These are phyloP conservation scores for Penicillium concentricum DNA, from an alignment of 2,329 filamentous ascomycete genomes.

Conservation along the genomic window DNA sequence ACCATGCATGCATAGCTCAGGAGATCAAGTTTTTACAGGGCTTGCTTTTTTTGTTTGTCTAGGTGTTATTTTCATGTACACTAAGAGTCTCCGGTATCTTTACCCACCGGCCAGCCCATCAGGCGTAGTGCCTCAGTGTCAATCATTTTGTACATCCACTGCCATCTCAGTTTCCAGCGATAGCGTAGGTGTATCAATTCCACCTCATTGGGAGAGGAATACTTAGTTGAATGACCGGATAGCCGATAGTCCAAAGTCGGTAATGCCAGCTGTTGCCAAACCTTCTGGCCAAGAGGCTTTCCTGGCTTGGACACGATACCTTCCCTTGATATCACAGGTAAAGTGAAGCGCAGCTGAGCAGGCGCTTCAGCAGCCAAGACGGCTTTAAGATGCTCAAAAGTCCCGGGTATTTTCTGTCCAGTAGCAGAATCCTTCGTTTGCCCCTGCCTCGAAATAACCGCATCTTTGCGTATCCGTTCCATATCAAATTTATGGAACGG, in stretches of 20 bases:
- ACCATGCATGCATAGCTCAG: conserved; percentile 23
- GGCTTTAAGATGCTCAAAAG: conserved; percentile 5
- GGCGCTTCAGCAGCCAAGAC: conserved; percentile 33
- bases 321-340: conserved; percentile 39
- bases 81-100: conserved; percentile 24
- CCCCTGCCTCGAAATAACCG: neutral
- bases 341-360: conserved; percentile 40
- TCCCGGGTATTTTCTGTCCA: neutral
- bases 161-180: conserved; percentile 33
- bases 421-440: neutral
- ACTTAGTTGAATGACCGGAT: conserved; percentile 4
- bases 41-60: conserved; percentile 15
- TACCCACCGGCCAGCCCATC: conserved; percentile 30
- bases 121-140: conserved; percentile 33
- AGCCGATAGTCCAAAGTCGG: conserved; percentile 30
- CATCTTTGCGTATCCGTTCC: conserved; percentile 16
- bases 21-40: conserved; percentile 17
- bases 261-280: conserved; percentile 23
- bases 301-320: neutral
- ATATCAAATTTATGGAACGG: conserved; percentile 37
- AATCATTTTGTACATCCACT: conserved; percentile 43
- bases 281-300: neutral
- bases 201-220: conserved; percentile 2
- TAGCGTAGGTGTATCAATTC: conserved; percentile 4
- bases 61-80: conserved; percentile 24